Base-by-base conservation (phyloP, 2,329 filamentous ascomycete species). In the Fusarium sp. region DNA sequence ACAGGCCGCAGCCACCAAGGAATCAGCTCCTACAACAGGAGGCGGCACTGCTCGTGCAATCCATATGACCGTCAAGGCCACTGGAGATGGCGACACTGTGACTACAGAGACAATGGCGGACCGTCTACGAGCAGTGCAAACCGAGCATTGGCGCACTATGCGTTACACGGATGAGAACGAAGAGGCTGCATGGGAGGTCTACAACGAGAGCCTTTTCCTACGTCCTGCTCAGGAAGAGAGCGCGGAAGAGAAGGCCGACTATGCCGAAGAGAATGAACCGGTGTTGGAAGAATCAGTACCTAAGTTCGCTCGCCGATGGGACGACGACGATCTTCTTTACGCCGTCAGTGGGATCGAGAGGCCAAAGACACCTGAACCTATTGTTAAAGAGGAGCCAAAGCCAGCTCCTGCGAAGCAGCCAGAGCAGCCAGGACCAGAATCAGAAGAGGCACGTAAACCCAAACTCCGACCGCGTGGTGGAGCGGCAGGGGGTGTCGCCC, bases 61-160 rank as follows among this genome's bases (percentile, higher is more conserved):
- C 73, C 91, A 96, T 79, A 92, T 97, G 83, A 93, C 92, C 31
- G 90, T 97, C 75, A 97, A 97, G 83, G 89, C 89, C 37, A 87
- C 88, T 3, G 87, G 88, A 46, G 89, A 91, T 71, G 89, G 89
- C 57, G 90, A 91, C 52, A 83, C 86, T 15, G 83, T 88, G 57
- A 84, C 88, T 13, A 89, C 88, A 26, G 87, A 92, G 70, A 94
- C 89, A 36, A 96, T 91, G 83, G 90, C 87, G 65, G 86, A 91
- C 75, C 88, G 93, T 31, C 86, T 98, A 68, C 88, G 91, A 72
- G 82, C 85, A 44, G 93, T 97, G 42, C 92, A 97, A 81, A 87
- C 89, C 53, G 95, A 99, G 77, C 83, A 85, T 58, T 99, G 96
- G 96, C 87, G 88, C 69, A 87, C 85, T 65, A 86, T 97, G 78